Base-by-base conservation (phyloP, 169 alveolate genomes). In the Eimeria necatrix region DNA sequence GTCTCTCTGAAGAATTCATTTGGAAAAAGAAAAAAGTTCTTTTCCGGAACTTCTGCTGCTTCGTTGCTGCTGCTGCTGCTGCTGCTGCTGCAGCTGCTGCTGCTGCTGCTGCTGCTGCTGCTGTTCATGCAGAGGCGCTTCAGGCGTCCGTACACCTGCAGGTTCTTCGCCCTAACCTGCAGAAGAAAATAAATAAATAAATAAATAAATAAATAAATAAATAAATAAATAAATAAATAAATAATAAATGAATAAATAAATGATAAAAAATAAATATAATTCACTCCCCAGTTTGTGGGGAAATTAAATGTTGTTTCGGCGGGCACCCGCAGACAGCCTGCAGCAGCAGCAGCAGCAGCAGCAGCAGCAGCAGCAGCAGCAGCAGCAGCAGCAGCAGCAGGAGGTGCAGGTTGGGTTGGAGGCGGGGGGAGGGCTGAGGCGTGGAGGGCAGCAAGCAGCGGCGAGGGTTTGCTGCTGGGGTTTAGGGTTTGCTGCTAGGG, bases 81-180 rank as follows among this genome's bases (percentile, higher is more conserved):
- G 64, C 64, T 52, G 16, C 5, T 20, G 6, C 32, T 32, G 52
- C 95, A 93, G n/a, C n/a, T n/a, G 14, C 64, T 56, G 64, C 24
- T 22, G 32, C 80, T 22, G 7, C 41, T 6, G 32, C 80, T 18
- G 4, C 20, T n/a, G n/a, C n/a, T n/a, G n/a, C n/a, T 22, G 78
- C 26, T 46, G 46, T 32, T 18, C 20, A 18, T 24, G 60, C 96
- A 93, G 14, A 93, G 51, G 1, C 87, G 71, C 16, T 94, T 88
- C 12, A 93, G 96, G 46, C 96, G 93, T 8, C 94, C 85, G 60
- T 93, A 93, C 90, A 81, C 87, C 20, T 91, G 94, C 84, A 93
- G 78, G 94, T 74, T 93, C 10, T 93, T 52, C 48, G 71, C 76
- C 18, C 96, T 60, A 53, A 93, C 96, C 85, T 93, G 90, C 49